These are phyloP conservation scores for Aspergillus alliaceus DNA, from an alignment of 2,329 filamentous ascomycete genomes.

Conservation along the genomic window DNA sequence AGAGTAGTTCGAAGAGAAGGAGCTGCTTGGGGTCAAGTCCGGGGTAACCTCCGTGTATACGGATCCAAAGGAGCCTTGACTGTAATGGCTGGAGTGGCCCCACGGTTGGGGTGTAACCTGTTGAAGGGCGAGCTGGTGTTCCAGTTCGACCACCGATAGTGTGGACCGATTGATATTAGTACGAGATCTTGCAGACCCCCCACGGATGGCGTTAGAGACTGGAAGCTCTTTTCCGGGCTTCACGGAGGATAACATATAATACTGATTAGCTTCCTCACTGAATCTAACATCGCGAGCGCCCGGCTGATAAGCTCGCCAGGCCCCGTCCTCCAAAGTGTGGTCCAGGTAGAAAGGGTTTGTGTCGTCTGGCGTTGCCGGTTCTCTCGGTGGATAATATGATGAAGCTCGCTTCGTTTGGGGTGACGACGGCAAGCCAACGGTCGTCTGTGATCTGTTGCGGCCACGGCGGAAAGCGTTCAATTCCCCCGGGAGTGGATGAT, in stretches of 20 bases:
- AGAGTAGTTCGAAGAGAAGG: conserved; percentile 39
- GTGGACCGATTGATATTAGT: conserved; percentile 28
- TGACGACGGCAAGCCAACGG: conserved; percentile 27
- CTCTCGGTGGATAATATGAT: conserved; percentile 30
- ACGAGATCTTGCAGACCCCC: conserved; percentile 12
- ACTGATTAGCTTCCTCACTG: conserved; percentile 30
- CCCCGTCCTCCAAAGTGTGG: conserved; percentile 30
- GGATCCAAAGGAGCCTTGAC: conserved; percentile 37
- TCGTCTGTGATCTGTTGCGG: conserved; percentile 33
- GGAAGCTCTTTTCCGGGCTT: conserved; percentile 20
- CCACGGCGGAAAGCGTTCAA: conserved; percentile 32
- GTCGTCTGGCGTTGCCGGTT: conserved; percentile 30
- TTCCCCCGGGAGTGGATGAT: conserved; percentile 32
- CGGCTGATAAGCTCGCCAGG: conserved; percentile 25
- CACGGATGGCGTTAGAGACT: conserved; percentile 10
- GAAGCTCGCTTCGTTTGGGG: conserved; percentile 31
- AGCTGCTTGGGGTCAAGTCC: conserved; percentile 40
- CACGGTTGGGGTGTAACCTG: conserved; percentile 22
- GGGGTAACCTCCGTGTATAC: conserved; percentile 34
- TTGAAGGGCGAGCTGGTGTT: conserved; percentile 30
- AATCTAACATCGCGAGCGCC: conserved; percentile 33
- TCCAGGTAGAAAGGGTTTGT: conserved; percentile 43
- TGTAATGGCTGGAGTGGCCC: conserved; percentile 24
- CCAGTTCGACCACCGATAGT: conserved; percentile 31
- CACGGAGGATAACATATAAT: conserved; percentile 31